A percentile compares a stretch with the other conserved stretches of the same genome.
Conservation (phyloP, 1,139 yeast genomes). For the Suhomyces ambrosiae region DNA sequence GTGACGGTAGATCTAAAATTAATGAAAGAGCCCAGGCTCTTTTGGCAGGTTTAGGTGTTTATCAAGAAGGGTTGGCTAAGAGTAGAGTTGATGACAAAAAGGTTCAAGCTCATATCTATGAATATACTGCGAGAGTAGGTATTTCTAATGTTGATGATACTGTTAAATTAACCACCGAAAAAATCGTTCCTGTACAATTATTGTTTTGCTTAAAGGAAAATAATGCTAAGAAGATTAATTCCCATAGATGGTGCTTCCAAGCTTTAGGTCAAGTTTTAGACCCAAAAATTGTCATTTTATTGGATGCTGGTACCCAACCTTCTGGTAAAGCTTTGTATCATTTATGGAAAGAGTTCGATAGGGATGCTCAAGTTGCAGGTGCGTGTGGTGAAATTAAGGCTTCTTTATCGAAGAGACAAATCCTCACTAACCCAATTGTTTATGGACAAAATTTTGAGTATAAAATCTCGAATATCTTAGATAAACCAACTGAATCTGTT, state of each 20-base stretch:
- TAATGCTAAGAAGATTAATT: slow-evolving; percentile 51
- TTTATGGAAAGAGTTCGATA: slow-evolving; percentile 52
- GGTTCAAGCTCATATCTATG: slow-evolving; percentile 51
- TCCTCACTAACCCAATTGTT: slow-evolving; percentile 48
- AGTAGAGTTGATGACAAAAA: slow-evolving; percentile 49
- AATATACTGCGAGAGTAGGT: slow-evolving; percentile 52
- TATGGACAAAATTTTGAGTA: slow-evolving; percentile 53
- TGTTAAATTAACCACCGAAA: slow-evolving; percentile 50
- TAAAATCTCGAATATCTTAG: slow-evolving; percentile 48
- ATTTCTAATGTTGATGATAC: slow-evolving; percentile 49
- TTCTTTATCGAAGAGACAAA: slow-evolving; percentile 39
- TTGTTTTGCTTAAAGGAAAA: slow-evolving; percentile 50
- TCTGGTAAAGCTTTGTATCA: slow-evolving; percentile 48
- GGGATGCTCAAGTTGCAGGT: slow-evolving; percentile 52
- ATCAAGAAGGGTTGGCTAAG: slow-evolving; percentile 53
- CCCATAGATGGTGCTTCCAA: slow-evolving; percentile 56
- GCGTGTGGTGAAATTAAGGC: slow-evolving; percentile 56
- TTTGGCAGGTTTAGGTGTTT: slow-evolving; percentile 50
- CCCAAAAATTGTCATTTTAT: slow-evolving; percentile 45
- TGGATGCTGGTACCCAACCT: slow-evolving; percentile 55
- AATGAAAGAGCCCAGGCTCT: slow-evolving; percentile 52
- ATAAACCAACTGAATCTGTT: slow-evolving; percentile 49
- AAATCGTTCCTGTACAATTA: slow-evolving; percentile 51
- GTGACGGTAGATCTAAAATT: slow-evolving; percentile 52
- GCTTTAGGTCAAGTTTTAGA: slow-evolving; percentile 49